A percentile compares a stretch with the other conserved stretches of the same genome.
phyloP scores from a whole-genome alignment of 2,329 filamentous ascomycete genomes.

The Arthroderma uncinatum region DNA sequence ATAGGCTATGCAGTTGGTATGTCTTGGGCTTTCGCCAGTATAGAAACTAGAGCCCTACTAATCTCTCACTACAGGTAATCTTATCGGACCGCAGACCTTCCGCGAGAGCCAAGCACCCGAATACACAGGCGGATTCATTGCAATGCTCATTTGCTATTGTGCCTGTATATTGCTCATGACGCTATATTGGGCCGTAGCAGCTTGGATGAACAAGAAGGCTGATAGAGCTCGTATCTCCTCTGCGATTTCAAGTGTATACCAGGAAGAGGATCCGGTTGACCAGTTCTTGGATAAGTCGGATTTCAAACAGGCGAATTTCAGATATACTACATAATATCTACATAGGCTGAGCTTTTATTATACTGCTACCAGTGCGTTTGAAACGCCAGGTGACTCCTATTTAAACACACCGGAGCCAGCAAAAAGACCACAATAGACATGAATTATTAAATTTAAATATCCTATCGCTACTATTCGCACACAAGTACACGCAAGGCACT shows the following conservation, averaged over 20 bases:
- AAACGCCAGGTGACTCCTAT: too few species aligned
- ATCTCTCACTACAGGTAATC: conserved; percentile 20
- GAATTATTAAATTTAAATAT: too few species aligned
- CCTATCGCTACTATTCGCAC: too few species aligned
- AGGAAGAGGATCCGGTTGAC: conserved; percentile 9
- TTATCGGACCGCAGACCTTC: conserved; percentile 36
- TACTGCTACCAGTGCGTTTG: too few species aligned
- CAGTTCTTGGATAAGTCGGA: conserved; percentile 21
- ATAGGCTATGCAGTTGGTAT: conserved; percentile 32
- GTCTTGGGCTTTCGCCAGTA: background rate
- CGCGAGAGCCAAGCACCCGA: conserved; percentile 30
- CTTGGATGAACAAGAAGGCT: conserved; percentile 12
- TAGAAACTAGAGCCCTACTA: background rate
- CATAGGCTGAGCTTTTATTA: too few species aligned
- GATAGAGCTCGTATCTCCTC: conserved; percentile 4
- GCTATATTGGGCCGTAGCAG: conserved; percentile 24
- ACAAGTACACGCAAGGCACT: too few species aligned
- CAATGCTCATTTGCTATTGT: conserved; percentile 30
- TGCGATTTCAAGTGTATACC: background rate
- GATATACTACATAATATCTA: conserved; percentile 18
- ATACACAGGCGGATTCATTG: conserved; percentile 29
- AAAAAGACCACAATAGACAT: too few species aligned
- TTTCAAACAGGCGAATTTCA: conserved; percentile 19
- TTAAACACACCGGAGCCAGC: too few species aligned
- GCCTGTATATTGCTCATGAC: conserved; percentile 24